Percentiles rank a stretch among this genome's conserved stretches.
These are phyloP conservation scores for Emergomyces africanus DNA, from an alignment of 2,329 filamentous ascomycete species.

Conservation along the genomic window DNA sequence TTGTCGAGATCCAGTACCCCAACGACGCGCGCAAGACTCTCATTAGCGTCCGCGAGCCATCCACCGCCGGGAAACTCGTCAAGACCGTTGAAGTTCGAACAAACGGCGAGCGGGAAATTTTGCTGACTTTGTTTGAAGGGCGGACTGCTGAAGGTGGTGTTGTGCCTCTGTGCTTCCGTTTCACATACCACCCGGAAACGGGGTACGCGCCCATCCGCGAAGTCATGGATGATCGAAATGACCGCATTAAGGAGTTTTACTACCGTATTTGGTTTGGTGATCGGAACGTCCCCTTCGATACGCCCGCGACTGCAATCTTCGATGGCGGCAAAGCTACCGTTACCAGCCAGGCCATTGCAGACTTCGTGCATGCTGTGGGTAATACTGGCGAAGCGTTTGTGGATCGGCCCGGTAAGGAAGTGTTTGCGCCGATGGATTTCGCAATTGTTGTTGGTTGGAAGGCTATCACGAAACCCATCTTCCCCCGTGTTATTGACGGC, in stretches of 20 bases:
- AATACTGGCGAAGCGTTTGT: slow-evolving; percentile 98
- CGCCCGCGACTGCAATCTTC: slow-evolving; percentile 73
- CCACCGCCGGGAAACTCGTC: slow-evolving; percentile 70
- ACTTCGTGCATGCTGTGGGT: slow-evolving; percentile 97
- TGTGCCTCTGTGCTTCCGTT: slow-evolving; percentile 71
- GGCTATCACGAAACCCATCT: slow-evolving; percentile 98
- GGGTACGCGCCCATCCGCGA: slow-evolving; percentile 97
- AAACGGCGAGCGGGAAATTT: slow-evolving; percentile 62
- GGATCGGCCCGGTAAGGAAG: slow-evolving; percentile 83
- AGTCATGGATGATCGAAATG: slow-evolving; percentile 91
- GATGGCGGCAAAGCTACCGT: slow-evolving; percentile 80
- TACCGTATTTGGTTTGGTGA: slow-evolving; percentile 95
- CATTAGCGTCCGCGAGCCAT: slow-evolving; percentile 78
- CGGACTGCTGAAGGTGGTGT: slow-evolving; percentile 73
- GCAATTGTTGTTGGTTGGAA: slow-evolving; percentile 98
- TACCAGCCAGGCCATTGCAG: slow-evolving; percentile 84
- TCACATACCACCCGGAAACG: slow-evolving; percentile 87
- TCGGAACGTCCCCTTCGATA: slow-evolving; percentile 70
- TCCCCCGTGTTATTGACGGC: slow-evolving; percentile 90
- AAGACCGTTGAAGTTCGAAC: slow-evolving; percentile 80
- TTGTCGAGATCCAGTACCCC: slow-evolving; percentile 75
- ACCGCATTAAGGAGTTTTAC: slow-evolving; percentile 99
- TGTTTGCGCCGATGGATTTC: slow-evolving; percentile 97
- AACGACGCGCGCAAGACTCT: slow-evolving; percentile 71
- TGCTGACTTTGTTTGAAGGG: slow-evolving; percentile 84